Conservation (phyloP, 441 rosid species). For the Brassica balearica region DNA sequence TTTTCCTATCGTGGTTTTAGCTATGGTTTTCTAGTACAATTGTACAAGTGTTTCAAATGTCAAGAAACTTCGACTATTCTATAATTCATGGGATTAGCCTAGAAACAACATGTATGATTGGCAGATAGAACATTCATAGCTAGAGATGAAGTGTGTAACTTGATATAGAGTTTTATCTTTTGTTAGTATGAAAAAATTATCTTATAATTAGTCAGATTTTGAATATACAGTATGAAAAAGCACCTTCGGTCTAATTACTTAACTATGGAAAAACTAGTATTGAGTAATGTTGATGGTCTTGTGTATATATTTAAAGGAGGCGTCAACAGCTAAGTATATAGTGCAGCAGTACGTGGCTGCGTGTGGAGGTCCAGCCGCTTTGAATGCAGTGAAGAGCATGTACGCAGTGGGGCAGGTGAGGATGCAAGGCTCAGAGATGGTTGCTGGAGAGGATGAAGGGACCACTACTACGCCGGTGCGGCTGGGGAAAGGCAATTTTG, state of each 20-base stretch:
- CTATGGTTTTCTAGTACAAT: background rate
- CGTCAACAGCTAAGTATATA: slow-evolving; percentile 87
- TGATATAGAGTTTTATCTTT: background rate
- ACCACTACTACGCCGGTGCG: slow-evolving; percentile 31
- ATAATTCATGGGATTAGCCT: background rate
- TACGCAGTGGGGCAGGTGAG: slow-evolving; percentile 89
- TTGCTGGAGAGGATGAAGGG: slow-evolving; percentile 58
- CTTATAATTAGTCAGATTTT: background rate
- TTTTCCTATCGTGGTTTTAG: background rate
- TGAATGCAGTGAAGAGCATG: slow-evolving; percentile 73
- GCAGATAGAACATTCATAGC: background rate
- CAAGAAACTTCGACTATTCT: background rate
- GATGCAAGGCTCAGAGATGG: slow-evolving; percentile 84
- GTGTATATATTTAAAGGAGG: slow-evolving; percentile 54
- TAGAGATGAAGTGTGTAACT: background rate
- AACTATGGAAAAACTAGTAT: background rate
- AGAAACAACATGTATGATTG: background rate
- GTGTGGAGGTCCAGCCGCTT: slow-evolving; percentile 66
- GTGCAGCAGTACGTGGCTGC: slow-evolving; percentile 94
- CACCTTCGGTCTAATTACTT: background rate
- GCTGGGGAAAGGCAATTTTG: slow-evolving; percentile 54
- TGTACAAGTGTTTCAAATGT: background rate
- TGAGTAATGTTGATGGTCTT: slow-evolving; percentile 12
- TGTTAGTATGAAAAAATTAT: background rate
- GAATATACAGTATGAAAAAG: background rate